Evolutionary conservation across 2,329 filamentous ascomycete species (phyloP).

Genomic region (Dactylellina sp.): DNA sequence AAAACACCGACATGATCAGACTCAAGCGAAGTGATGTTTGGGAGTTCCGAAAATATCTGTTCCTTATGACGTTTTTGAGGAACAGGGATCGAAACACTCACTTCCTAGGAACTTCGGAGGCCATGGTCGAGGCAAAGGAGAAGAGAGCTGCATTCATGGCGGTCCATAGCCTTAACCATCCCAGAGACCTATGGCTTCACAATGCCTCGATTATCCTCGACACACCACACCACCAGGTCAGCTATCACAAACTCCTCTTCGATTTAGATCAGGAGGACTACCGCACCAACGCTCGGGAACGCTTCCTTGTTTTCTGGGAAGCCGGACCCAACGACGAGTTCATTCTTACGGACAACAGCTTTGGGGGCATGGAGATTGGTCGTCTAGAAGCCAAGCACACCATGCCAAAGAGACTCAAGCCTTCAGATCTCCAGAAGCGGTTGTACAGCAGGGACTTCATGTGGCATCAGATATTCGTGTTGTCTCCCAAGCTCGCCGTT

Average conservation of each 20-base stretch:
- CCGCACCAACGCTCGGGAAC: slow-evolving; percentile 60
- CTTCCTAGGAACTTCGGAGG: slow-evolving; percentile 58
- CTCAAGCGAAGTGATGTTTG: slow-evolving; percentile 59
- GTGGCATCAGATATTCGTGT: slow-evolving; percentile 62
- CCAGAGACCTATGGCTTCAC: slow-evolving; percentile 60
- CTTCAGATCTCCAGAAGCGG: slow-evolving; percentile 59
- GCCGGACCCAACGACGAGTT: slow-evolving; percentile 61
- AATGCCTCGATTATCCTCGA: slow-evolving; percentile 59
- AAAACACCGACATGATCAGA: slow-evolving; percentile 38
- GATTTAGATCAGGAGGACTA: slow-evolving; percentile 61
- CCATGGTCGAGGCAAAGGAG: slow-evolving; percentile 60
- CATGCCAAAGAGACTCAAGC: slow-evolving; percentile 59
- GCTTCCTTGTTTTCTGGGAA: slow-evolving; percentile 61
- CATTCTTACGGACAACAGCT: slow-evolving; percentile 61
- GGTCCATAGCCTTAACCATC: slow-evolving; percentile 59
- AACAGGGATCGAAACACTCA: slow-evolving; percentile 60
- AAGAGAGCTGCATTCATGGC: slow-evolving; percentile 60
- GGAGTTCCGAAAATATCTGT: slow-evolving; percentile 60
- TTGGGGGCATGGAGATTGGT: slow-evolving; percentile 61
- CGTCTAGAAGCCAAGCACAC: slow-evolving; percentile 60
- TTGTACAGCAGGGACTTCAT: slow-evolving; percentile 61
- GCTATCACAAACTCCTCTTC: slow-evolving; percentile 58
- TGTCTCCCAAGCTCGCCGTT: slow-evolving; percentile 61
- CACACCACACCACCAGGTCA: slow-evolving; percentile 59
- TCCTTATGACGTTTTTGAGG: slow-evolving; percentile 60